phyloP scores from a whole-genome alignment of 768 basidiomycete genomes.

The Saitozyma podzolica region DNA sequence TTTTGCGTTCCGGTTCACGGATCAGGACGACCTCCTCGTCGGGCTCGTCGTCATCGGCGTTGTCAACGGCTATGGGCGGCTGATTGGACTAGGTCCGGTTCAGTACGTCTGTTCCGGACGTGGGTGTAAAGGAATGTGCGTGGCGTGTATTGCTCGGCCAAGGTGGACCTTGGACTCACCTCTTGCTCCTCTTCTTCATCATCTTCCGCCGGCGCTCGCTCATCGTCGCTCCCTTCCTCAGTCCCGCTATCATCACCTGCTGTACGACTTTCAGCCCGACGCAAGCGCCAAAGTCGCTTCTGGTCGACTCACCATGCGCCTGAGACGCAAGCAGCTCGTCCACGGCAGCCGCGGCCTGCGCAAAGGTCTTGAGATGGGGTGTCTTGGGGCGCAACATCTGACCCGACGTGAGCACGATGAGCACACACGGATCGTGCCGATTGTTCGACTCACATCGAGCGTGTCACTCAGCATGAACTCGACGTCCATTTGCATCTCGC shows the following conservation, averaged over 20 bases:
- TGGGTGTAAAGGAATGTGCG: background rate
- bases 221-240: slow-evolving; percentile 53
- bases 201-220: slow-evolving; percentile 55
- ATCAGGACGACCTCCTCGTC: slow-evolving; percentile 79
- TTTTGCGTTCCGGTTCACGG: slow-evolving; percentile 61
- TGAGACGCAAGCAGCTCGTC: slow-evolving; percentile 81
- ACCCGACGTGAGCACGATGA: background rate
- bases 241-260: slow-evolving; percentile 26
- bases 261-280: slow-evolving; percentile 56
- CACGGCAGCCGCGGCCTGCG: slow-evolving; percentile 82
- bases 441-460: slow-evolving; percentile 71
- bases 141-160: background rate
- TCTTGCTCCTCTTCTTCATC: slow-evolving; percentile 59
- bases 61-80: background rate
- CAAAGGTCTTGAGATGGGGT: slow-evolving; percentile 67
- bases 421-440: too few species aligned
- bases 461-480: slow-evolving; percentile 94
- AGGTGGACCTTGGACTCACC: slow-evolving; percentile 26
- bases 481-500: slow-evolving; percentile 89
- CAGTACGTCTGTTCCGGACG: slow-evolving; percentile 6
- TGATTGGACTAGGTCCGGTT: background rate
- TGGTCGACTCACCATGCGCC: slow-evolving; percentile 56
- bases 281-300: slow-evolving; percentile 85
- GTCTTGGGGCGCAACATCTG: slow-evolving; percentile 87
- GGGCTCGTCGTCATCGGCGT: slow-evolving; percentile 60